Evolutionary conservation across 179 eudicot species (phyloP), one percentile per base, ranked within the genome.

Genomic region (Actinidia polygama): DNA sequence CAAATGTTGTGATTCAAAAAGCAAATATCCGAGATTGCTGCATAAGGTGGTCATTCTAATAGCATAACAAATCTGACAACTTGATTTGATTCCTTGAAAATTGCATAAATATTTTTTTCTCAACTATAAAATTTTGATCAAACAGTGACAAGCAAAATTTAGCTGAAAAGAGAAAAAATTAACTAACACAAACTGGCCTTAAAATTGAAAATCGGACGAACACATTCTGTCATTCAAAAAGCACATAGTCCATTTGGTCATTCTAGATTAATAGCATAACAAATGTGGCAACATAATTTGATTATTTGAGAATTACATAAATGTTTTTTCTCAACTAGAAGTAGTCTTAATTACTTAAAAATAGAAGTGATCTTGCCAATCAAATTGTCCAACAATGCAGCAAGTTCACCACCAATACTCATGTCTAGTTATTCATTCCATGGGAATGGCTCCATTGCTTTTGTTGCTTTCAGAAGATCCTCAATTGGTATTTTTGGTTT

Each of bases 351-450:
- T n/a, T n/a, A 74, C 69, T 66, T 70, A 66, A 70, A 81, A 30
- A 83, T 5, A 7, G 81, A 87, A 12, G 81, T 49, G 21, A 86
- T 51, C 46, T 46, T 80, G 76, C 30, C 68, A 40, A 88, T 83
- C 69, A 90, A 71, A 72, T 73, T 53, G 47, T 83, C 87, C 69
- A 88, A 44, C 10, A 50, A 83, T 72, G 73, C 83, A 55, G 78
- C 84, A 19, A 85, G 51, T 58, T 83, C 79, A 77, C 90, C 93
- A 14, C 92, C 93, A 77, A 95, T 90, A 59, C 86, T 89, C 95
- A 91, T 92, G 67, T 95, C 97, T 47, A 97, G 92, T 90, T 91
- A 89, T 57, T 86, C 51, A 73, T 92, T 89, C 88, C 91, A 95
- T 66, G 88, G 86, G 81, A 90, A 90, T 73, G 96, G 93, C 58